phyloP scores from a whole-genome alignment of 805 yeast genomes.

The Sugiyamaella americana region DNA sequence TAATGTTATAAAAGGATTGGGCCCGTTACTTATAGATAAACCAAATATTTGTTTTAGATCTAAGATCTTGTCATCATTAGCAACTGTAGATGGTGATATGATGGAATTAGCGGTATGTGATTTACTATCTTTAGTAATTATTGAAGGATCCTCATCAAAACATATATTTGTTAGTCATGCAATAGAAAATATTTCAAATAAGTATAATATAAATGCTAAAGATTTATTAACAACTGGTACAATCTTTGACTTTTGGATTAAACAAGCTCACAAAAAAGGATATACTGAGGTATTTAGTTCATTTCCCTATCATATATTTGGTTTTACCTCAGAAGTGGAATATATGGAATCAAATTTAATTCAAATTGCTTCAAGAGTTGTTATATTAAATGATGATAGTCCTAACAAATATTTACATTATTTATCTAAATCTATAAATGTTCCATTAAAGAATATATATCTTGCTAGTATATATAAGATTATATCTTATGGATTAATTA shows the following conservation, averaged over 20 bases:
- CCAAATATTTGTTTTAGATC: neutral
- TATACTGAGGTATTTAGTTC: neutral
- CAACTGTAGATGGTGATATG: neutral
- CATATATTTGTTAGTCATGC: neutral
- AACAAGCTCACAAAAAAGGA: neutral
- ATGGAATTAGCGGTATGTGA: neutral
- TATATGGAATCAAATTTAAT: constrained; percentile 8
- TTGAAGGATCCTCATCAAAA: neutral
- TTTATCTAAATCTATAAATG: neutral
- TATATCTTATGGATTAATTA: neutral
- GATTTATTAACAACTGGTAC: neutral
- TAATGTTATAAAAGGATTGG: neutral
- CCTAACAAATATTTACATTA: neutral
- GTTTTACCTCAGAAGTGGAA: constrained; percentile 12
- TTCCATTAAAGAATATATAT: neutral
- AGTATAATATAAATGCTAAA: neutral
- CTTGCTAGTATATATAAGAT: neutral
- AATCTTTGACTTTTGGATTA: neutral
- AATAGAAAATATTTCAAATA: neutral
- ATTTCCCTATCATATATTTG: constrained; percentile 14
- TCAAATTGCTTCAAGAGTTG: constrained; percentile 2
- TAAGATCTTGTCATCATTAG: neutral
- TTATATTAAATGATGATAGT: too few species aligned
- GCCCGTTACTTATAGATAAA: neutral
- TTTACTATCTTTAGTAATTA: neutral